Evolutionary conservation across 2,329 filamentous ascomycete genomes (phyloP).

Genomic region (Colletotrichum sublineola): DNA sequence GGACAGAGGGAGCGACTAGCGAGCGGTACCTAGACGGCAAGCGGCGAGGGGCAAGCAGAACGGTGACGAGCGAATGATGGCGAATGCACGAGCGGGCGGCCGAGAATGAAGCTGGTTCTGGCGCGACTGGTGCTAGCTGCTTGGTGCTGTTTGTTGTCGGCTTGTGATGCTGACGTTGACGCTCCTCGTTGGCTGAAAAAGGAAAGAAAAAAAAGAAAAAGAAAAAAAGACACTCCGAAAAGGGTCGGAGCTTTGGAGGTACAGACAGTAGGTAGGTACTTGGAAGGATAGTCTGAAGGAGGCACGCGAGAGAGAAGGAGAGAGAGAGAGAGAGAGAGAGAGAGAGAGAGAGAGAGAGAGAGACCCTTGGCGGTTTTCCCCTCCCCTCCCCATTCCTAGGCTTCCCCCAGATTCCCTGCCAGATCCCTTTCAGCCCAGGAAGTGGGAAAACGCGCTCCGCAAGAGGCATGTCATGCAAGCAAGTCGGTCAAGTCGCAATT

Average conservation of each 20-base stretch:
- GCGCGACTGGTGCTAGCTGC: neutral
- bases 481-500: neutral
- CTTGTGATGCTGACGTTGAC: slow-evolving; percentile 13
- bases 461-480: slow-evolving; percentile 17
- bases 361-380: slow-evolving; percentile 1
- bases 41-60: neutral
- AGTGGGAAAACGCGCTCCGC: slow-evolving; percentile 7
- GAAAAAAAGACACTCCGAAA: neutral
- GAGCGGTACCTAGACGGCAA: neutral
- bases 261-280: neutral
- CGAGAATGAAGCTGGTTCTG: slow-evolving; percentile 6
- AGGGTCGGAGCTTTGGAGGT: slow-evolving; percentile 1
- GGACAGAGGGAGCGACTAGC: neutral
- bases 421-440: neutral
- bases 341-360: neutral
- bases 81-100: neutral
- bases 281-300: neutral
- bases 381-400: neutral
- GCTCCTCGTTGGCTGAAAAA: neutral
- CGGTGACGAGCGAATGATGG: slow-evolving; percentile 10
- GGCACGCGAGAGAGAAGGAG: neutral
- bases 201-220: too few relatives aligned
- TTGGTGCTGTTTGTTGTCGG: neutral
- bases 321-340: neutral
- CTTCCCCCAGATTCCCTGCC: neutral